Evolutionary conservation across 345 rosid species (phyloP).

Genomic region (Lumnitzera racemosa): DNA sequence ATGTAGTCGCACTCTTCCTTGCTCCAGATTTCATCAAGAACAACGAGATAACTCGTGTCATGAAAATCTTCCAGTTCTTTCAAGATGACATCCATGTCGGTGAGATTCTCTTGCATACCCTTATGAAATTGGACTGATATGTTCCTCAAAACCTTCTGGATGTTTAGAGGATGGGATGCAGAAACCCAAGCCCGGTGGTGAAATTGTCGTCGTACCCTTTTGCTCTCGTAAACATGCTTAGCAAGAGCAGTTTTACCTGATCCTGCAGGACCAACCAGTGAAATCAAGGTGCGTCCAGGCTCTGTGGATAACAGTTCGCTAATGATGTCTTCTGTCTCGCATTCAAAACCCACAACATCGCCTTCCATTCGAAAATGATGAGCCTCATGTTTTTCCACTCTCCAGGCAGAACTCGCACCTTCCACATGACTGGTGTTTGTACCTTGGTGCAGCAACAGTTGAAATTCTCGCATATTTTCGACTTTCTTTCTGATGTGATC

Average conservation of each 20-base stretch:
- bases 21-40: slow-evolving; percentile 15
- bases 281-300: background rate
- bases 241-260: slow-evolving; percentile 16
- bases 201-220: slow-evolving; percentile 9
- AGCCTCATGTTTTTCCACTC: background rate
- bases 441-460: background rate
- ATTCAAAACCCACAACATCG: slow-evolving; percentile 6
- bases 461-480: background rate
- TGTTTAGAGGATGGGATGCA: slow-evolving; percentile 5
- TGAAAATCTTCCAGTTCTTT: background rate
- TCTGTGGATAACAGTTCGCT: slow-evolving; percentile 6
- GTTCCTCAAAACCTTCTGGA: slow-evolving; percentile 10
- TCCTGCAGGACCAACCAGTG: slow-evolving; percentile 11
- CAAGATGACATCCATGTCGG: background rate
- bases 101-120: background rate
- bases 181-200: slow-evolving; percentile 8
- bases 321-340: background rate
- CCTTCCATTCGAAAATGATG: background rate
- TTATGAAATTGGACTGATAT: background rate
- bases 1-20: background rate
- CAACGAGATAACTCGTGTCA: background rate
- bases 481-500: background rate
- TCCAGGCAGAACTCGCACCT: slow-evolving; percentile 1
- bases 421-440: background rate
- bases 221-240: slow-evolving; percentile 8